These are phyloP conservation scores for Fusarium piperis DNA, from an alignment of 2,329 filamentous ascomycete species.

Conservation along the genomic window DNA sequence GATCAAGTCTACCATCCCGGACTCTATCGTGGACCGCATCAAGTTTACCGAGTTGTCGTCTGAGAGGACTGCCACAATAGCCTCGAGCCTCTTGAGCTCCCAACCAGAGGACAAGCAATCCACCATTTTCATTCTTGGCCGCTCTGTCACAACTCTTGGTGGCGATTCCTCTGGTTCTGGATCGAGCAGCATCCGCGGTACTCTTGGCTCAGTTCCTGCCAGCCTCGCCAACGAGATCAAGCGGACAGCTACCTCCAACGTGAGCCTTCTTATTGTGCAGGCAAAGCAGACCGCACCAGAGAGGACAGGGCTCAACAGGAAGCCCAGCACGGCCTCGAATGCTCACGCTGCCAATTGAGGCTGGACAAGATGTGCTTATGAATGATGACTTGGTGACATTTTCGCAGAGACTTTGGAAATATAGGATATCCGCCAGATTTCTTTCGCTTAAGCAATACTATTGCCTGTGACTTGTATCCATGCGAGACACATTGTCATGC, in stretches of 20 bases:
- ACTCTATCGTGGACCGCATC: background rate
- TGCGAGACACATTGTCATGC: background rate
- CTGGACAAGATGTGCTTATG: background rate
- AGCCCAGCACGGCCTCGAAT: slow-evolving; percentile 1
- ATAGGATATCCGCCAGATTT: background rate
- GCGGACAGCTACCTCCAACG: background rate
- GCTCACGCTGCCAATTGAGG: background rate
- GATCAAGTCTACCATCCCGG: slow-evolving; percentile 10
- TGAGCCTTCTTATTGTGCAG: slow-evolving; percentile 14
- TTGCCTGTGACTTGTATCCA: background rate
- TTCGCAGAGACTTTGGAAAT: background rate
- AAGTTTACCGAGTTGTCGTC: slow-evolving; percentile 20
- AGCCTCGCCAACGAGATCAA: slow-evolving; percentile 12
- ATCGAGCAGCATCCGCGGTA: background rate
- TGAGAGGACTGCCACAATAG: slow-evolving; percentile 11
- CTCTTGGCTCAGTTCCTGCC: slow-evolving; percentile 8
- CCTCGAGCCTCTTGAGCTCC: background rate
- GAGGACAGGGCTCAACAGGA: background rate
- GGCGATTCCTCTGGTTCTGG: slow-evolving; percentile 1
- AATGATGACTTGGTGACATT: background rate
- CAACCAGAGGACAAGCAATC: slow-evolving; percentile 5
- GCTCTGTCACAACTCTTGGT: background rate
- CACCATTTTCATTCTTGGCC: slow-evolving; percentile 15
- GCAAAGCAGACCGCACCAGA: background rate
- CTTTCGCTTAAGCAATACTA: background rate